Conservation (phyloP, 2,329 filamentous ascomycete genomes). For the Graphilbum ipis-grandicollis region DNA sequence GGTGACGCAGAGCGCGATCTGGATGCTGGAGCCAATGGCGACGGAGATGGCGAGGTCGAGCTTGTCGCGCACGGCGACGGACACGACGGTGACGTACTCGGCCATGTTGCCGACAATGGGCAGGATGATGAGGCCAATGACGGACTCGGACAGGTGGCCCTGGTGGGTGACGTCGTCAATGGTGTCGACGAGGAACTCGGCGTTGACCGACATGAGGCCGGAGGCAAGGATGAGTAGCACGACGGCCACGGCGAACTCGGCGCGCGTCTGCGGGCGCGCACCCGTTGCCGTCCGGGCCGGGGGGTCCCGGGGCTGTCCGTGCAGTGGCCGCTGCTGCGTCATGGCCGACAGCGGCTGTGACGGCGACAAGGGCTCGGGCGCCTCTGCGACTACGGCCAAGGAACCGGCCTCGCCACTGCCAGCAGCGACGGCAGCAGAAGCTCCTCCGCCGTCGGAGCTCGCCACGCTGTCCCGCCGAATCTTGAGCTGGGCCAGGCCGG, state of each 20-base stretch:
- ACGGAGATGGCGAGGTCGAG: conserved; percentile 63
- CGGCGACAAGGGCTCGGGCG: too few species aligned
- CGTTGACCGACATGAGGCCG: conserved; percentile 57
- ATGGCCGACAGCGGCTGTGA: too few species aligned
- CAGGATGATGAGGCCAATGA: conserved; percentile 62
- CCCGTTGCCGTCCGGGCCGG: too few species aligned
- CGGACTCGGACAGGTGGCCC: conserved; percentile 48
- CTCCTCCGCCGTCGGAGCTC: background rate
- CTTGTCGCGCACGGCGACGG: conserved; percentile 62
- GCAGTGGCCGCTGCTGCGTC: background rate
- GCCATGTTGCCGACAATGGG: conserved; percentile 69
- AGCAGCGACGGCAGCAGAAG: too few species aligned
- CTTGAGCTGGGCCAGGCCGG: conserved; percentile 5
- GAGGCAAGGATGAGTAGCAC: conserved; percentile 51
- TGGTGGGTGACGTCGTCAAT: conserved; percentile 48
- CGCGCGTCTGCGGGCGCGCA: conserved; percentile 32
- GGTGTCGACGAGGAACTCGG: conserved; percentile 58
- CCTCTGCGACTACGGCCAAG: too few species aligned
- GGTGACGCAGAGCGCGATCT: conserved; percentile 67
- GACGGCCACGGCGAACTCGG: conserved; percentile 8
- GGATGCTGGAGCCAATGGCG: conserved; percentile 65
- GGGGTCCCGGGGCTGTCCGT: background rate
- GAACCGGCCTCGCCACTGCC: too few species aligned
- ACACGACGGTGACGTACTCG: conserved; percentile 68
- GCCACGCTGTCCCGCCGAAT: conserved; percentile 5